Percentiles rank a stretch among this genome's conserved stretches.
phyloP scores from a whole-genome alignment of 2,329 filamentous ascomycete genomes.

The Stemphylium lycopersici region DNA sequence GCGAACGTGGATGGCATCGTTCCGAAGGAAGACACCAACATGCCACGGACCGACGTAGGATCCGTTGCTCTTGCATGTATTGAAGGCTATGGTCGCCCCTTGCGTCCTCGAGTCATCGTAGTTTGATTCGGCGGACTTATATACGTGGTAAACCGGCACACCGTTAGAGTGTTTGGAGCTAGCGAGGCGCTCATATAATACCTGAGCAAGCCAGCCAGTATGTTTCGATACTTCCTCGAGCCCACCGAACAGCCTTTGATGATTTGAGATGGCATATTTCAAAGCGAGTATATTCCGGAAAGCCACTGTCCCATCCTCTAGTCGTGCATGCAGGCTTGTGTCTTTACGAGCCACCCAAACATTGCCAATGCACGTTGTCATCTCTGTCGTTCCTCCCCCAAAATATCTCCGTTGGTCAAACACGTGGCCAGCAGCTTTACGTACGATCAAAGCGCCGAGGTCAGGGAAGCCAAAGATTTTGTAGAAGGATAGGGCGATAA shows the following conservation, averaged over 20 bases:
- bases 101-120: constrained; percentile 62
- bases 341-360: constrained; percentile 62
- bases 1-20: constrained; percentile 63
- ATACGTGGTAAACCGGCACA: constrained; percentile 58
- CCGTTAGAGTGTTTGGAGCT: constrained; percentile 62
- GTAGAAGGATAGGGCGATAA: constrained; percentile 84
- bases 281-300: constrained; percentile 70
- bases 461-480: constrained; percentile 97
- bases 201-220: constrained; percentile 60
- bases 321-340: constrained; percentile 62
- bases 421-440: constrained; percentile 68
- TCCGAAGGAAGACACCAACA: constrained; percentile 65
- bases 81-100: constrained; percentile 69
- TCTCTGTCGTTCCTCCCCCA: constrained; percentile 68
- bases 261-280: constrained; percentile 63
- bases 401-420: constrained; percentile 65
- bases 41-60: constrained; percentile 62
- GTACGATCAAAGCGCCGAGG: constrained; percentile 81
- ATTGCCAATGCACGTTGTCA: constrained; percentile 61
- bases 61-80: constrained; percentile 61
- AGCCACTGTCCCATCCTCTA: constrained; percentile 71
- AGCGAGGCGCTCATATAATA: constrained; percentile 57
- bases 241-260: constrained; percentile 62
- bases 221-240: constrained; percentile 66
- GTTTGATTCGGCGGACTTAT: constrained; percentile 57